Evolutionary conservation across 1,284 basidiomycete genomes (phyloP), one percentile per base, ranked within the genome.

Genomic region (Cystobasidium slooffiae): DNA sequence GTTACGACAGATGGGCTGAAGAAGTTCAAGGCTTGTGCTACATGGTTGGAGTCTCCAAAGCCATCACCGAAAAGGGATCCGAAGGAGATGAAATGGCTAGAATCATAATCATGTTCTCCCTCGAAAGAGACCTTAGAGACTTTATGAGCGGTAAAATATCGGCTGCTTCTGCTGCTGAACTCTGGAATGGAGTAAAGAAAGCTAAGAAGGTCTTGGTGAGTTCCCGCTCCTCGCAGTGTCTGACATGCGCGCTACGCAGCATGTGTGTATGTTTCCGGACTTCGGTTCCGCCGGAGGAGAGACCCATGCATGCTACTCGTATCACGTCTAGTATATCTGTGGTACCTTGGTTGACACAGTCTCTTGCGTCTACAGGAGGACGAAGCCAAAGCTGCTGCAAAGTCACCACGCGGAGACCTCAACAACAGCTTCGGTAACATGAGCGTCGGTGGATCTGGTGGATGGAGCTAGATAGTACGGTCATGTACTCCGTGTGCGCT

Each of bases 91-190:
- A 65, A 14, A 18, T 24, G 8, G 62, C 62, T 24, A 65, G 62
- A 65, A 4, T 16, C 24, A 52, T 65, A 24, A 47, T 65, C 24
- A 43, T 65, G 46, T 37, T 65, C 8, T 43, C 46, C 31, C 20
- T 65, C 20, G 62, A 65, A 65, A 49, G 62, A 51, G 62, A 65
- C 39, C 24, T 65, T 7, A 65, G 62, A 52, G 62, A 65, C n/a
- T 47, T 31, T 6, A 49, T 65, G 62, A 46, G 44, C 12, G 49
- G 49, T 65, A 65, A 65, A 51, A 16, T 49, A 8, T 49, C 22
- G 8, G 24, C 24, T 31, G n/a, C 10, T 24, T 49, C 14, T 49
- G 62, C 62, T 51, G 9, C 8, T 37, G 47, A 65, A 49, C 46
- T 51, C 9, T 65, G 62, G 62, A 46, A 43, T 39, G 56, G 56